Base-by-base conservation (phyloP, 441 rosid genomes). In the Arabidopsis lyrata region DNA sequence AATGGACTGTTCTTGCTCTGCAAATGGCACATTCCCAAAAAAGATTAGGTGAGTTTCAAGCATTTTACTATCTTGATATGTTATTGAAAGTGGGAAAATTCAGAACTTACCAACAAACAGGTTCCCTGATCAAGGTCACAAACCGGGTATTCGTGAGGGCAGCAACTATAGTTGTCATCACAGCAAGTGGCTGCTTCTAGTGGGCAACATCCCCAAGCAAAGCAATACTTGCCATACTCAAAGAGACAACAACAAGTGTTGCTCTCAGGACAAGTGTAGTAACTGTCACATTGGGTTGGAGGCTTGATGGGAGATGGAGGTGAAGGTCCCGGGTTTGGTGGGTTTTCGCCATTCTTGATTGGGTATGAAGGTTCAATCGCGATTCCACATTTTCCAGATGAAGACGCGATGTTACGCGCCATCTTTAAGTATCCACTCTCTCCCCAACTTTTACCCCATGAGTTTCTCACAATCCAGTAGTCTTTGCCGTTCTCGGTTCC, bases 121-220 rank as follows among this genome's bases (percentile, higher is more conserved):
- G 95, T 86, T 66, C 97, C 98, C 8, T 84, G 77, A 0, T 70
- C 27, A 50, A 88, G 2, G 55, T 91, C 83, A 71, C 98, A 93
- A 81, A 93, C 20, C 1, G 98, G 98, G 66, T 85, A 90, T 6
- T 93, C 96, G 15, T 84, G 88, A 0, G 98, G 98, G 81, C 98
- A 93, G 82, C 98, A 93, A 66, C 98, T 91, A 42, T 73, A 81
- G 62, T 85, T 83, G 66, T 93, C 96, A 1, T 88, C 97, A 63
- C 98, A 93, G 75, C 98, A 93, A 53, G 90, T 86, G 47, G 97
- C 98, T 8, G 86, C 82, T 78, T 91, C 98, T 10, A 91, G 85
- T 0, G 97, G 96, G 78, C 98, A 93, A 86, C 98, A 93, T 72
- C 98, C 98, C 97, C 98, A 93, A 41, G 84, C 78, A 29, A 90